Conservation (phyloP, 805 yeast species). For the Suhomyces tanzawaensis region DNA sequence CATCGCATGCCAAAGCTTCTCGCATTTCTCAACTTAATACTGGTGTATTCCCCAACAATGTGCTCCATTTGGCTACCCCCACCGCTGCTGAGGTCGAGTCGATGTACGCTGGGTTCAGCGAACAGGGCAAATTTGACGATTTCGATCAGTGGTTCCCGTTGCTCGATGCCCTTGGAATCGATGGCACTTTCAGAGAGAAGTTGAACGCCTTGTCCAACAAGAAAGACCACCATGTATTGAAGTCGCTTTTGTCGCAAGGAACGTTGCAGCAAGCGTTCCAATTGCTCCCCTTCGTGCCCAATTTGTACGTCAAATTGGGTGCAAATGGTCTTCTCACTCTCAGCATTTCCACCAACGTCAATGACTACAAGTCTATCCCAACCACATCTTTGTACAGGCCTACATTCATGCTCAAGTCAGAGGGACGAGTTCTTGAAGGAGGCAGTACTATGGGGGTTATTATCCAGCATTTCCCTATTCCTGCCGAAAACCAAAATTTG, state of each 20-base stretch:
- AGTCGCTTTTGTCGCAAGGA: conserved; percentile 38
- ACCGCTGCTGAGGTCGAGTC: conserved; percentile 60
- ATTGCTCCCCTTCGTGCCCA: conserved; percentile 71
- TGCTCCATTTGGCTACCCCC: conserved; percentile 58
- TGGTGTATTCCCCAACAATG: conserved; percentile 47
- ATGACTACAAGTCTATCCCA: conserved; percentile 33
- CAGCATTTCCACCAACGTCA: conserved; percentile 32
- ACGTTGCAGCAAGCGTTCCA: conserved; percentile 65
- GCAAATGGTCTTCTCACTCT: conserved; percentile 53
- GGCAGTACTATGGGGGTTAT: conserved; percentile 47
- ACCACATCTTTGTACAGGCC: conserved; percentile 30
- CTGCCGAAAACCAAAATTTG: conserved; percentile 26
- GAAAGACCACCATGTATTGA: conserved; percentile 19
- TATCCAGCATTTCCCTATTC: conserved; percentile 59
- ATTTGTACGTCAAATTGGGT: conserved; percentile 66
- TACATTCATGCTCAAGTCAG: conserved; percentile 18
- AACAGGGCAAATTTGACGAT: conserved; percentile 43
- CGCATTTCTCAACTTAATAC: conserved; percentile 39
- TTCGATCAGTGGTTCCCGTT: conserved; percentile 71
- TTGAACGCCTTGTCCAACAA: conserved; percentile 33
- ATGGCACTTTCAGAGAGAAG: conserved; percentile 44
- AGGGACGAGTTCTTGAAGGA: conserved; percentile 13
- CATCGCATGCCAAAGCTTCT: conserved; percentile 63
- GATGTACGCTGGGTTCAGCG: conserved; percentile 50
- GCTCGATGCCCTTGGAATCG: conserved; percentile 57